Base-by-base conservation (phyloP, 257 asterid genomes). In the Nicotiana attenuata region DNA sequence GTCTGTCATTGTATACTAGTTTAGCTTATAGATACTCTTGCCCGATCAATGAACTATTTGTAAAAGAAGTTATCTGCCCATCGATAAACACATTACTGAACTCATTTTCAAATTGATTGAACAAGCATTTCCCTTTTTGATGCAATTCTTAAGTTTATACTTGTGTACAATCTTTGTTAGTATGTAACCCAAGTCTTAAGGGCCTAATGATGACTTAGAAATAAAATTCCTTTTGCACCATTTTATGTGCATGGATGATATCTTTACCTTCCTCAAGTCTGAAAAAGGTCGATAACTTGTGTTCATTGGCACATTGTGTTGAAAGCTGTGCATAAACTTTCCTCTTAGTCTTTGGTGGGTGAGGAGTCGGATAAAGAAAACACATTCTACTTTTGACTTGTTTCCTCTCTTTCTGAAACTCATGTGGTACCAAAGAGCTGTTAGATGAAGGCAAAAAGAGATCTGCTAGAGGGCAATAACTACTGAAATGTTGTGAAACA, bases 31-130 rank as follows among this genome's bases (percentile, higher is more conserved):
- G 13, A n/a, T 24, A 69, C 57, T 41, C 57, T 69, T 45, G 8
- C 20, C 71, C 8, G 9, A 45, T 45, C 66, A 60, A 22, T 60
- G 22, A 60, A 9, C 31, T 4, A 19, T 10, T 60, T 60, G 31
- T 60, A 60, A 9, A 60, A 60, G 31, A 60, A 60, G 66, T 8
- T 8, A 11, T 60, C 13, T 41, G 26, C 66, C 11, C 31, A 8
- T 22, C 66, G 4, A 60, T 60, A 20, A 10, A 22, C 66, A 60
- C 15, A 22, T 22, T 4, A 45, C 59, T 65, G 2, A 63, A 65
- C 73, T 73, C 22, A 47, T 83, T n/a, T 41, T 60, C 82, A 65
- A 77, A 55, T 79, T 31, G 60, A 61, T 31, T 76, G 61, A 33
- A 31, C 26, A 29, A 7, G 45, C 35, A n/a, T 20, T 38, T 14